Conservation (phyloP, 129 eudicot genomes). For the Tanacetum coccineum region DNA sequence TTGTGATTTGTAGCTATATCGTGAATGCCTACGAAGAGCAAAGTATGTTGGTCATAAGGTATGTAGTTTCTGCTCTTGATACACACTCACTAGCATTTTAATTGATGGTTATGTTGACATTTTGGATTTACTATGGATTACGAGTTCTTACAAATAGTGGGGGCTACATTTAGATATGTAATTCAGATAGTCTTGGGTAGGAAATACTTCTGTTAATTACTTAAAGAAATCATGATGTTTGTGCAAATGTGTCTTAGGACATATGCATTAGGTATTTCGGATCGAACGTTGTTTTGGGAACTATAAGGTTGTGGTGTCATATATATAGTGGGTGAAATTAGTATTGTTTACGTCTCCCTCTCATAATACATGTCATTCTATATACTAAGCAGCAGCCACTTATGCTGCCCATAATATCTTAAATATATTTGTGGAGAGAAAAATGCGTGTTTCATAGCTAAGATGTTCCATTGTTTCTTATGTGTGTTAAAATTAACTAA, state of each 20-base stretch:
- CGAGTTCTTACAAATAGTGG: not conserved
- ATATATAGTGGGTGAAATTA: too few relatives aligned
- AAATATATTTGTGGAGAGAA: not conserved
- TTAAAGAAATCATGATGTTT: too few relatives aligned
- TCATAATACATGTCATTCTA: not conserved
- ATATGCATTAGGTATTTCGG: too few relatives aligned
- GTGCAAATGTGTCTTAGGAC: too few relatives aligned
- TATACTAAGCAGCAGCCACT: not conserved
- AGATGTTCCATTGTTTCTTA: not conserved
- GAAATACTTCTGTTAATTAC: too few relatives aligned
- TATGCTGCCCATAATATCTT: not conserved
- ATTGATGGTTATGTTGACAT: not conserved
- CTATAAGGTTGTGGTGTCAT: not conserved
- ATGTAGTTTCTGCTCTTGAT: conserved; percentile 1
- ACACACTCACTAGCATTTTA: not conserved
- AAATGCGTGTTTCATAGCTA: not conserved
- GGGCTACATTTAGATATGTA: too few relatives aligned
- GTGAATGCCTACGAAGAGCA: conserved; percentile 86
- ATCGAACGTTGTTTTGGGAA: too few relatives aligned
- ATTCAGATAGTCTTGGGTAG: too few relatives aligned
- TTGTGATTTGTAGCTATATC: conserved; percentile 57
- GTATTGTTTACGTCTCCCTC: too few relatives aligned
- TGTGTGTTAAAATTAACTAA: conserved; percentile 10
- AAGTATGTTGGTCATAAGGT: conserved; percentile 78
- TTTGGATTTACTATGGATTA: not conserved